These are phyloP conservation scores for Jackrogersella multiformis DNA, from an alignment of 495 filamentous ascomycete genomes.

Conservation along the genomic window DNA sequence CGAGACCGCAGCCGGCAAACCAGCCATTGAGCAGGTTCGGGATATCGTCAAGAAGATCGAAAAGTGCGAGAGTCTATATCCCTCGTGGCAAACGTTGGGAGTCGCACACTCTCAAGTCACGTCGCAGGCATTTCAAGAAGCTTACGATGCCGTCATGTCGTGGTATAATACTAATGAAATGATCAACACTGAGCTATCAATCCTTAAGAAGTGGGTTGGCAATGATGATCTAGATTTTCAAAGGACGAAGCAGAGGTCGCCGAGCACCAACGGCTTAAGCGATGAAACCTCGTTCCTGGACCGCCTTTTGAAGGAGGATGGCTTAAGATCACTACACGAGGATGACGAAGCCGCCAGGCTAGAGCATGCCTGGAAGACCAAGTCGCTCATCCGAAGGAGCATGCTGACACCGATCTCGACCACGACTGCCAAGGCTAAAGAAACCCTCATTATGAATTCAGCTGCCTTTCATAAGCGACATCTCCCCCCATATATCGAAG, in stretches of 20 bases:
- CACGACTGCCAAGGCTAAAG: constrained; percentile 93
- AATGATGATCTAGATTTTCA: constrained; percentile 94
- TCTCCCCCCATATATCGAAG: constrained; percentile 95
- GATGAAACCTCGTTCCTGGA: constrained; percentile 95
- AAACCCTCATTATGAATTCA: constrained; percentile 86
- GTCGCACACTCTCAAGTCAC: constrained; percentile 73
- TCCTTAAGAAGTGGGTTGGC: constrained; percentile 94
- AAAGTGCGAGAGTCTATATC: constrained; percentile 83
- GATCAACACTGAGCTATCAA: constrained; percentile 91
- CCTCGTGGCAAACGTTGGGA: constrained; percentile 77
- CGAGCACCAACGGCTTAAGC: constrained; percentile 71
- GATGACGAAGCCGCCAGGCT: constrained; percentile 56
- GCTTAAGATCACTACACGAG: constrained; percentile 88
- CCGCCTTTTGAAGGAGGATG: constrained; percentile 97
- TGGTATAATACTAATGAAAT: constrained; percentile 99
- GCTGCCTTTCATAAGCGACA: constrained; percentile 88
- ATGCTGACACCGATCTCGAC: constrained; percentile 83
- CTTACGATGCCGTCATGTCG: constrained; percentile 85
- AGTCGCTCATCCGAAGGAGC: constrained; percentile 62
- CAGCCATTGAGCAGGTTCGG: constrained; percentile 83
- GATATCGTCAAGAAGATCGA: constrained; percentile 90
- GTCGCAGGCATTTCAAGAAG: constrained; percentile 77
- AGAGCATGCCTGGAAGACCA: constrained; percentile 47
- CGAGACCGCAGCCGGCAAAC: constrained; percentile 88
- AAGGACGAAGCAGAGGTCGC: constrained; percentile 64